Base-by-base conservation (phyloP, 331 rosid genomes). In the Malus hybrid region DNA sequence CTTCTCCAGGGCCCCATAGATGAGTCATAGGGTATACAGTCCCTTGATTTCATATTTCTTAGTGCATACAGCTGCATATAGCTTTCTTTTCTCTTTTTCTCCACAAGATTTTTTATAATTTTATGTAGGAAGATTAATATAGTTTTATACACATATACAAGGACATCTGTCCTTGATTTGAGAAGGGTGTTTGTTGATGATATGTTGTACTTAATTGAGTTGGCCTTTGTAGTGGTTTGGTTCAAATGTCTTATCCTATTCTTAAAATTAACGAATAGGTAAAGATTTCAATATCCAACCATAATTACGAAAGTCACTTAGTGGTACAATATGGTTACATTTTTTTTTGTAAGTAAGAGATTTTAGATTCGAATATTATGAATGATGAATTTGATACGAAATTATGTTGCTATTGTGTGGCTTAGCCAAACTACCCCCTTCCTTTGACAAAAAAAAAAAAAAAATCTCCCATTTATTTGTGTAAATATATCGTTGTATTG, bases 291-390 rank as follows among this genome's bases (percentile, higher is more conserved):
- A 13, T 30, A 4, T 14, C 66, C 66, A 62, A 13, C 18, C n/a
- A 62, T 10, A 26, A 58, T 0, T 0, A 36, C 11, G 11, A 8
- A 36, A 36, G 11, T 36, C 3, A 36, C 11, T 8, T 0, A 36
- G 44, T 36, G 4, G 1, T 36, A 36, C 1, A 0, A 1, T 36
- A 1, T 0, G 1, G 1, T 36, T 8, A 36, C 11, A 8, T 36
- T 8, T 36, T 8, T 36, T 0, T 36, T 36, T 36, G 44, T 36
- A 36, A 36, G 11, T 36, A 0, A 33, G 44, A 39, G 1, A 39
- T 39, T 0, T 39, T 39, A 39, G 0, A 0, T 39, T 39, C 0
- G 12, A 39, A 39, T 39, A 0, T 9, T 1, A 0, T 39, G 12
- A 39, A 39, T 39, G 12, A 39, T 1, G 12, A 39, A 39, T 39